Evolutionary conservation across 805 yeast species (phyloP).

Genomic region (Starmerella bombicola): DNA sequence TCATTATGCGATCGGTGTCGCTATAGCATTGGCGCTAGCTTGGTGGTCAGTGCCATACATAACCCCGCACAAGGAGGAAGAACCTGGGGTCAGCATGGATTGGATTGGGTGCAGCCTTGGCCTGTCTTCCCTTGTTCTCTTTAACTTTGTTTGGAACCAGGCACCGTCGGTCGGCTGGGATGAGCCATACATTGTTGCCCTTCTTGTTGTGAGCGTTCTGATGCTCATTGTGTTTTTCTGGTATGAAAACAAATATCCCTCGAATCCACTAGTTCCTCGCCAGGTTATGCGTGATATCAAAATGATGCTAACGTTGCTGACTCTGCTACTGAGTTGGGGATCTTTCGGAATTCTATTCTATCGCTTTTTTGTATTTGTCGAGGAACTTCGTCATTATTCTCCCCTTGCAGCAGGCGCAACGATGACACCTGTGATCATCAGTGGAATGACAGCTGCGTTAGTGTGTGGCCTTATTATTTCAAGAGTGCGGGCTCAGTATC

Average conservation of each 20-base stretch:
- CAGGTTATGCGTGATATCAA: conserved; percentile 26
- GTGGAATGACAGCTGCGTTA: conserved; percentile 48
- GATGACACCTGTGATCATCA: conserved; percentile 36
- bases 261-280: conserved; percentile 46
- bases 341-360: conserved; percentile 66
- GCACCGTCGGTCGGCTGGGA: conserved; percentile 64
- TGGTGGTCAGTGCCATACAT: conserved; percentile 18
- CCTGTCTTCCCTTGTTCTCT: conserved; percentile 46
- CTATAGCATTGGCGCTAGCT: conserved; percentile 8
- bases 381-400: conserved; percentile 38
- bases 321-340: conserved; percentile 60
- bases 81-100: conserved; percentile 34
- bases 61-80: conserved; percentile 11
- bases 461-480: conserved; percentile 39
- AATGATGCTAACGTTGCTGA: conserved; percentile 34
- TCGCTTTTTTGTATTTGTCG: conserved; percentile 43
- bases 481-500: conserved; percentile 37
- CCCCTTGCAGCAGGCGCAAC: conserved; percentile 39
- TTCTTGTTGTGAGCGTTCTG: conserved; percentile 50
- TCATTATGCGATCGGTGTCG: conserved; percentile 33
- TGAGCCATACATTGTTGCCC: conserved; percentile 39
- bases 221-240: conserved; percentile 30
- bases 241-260: conserved; percentile 38
- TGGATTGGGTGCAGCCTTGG: conserved; percentile 46
- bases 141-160: conserved; percentile 64